Conservation (phyloP, 2,329 filamentous ascomycete species). For the Exophiala lecanii-corni region DNA sequence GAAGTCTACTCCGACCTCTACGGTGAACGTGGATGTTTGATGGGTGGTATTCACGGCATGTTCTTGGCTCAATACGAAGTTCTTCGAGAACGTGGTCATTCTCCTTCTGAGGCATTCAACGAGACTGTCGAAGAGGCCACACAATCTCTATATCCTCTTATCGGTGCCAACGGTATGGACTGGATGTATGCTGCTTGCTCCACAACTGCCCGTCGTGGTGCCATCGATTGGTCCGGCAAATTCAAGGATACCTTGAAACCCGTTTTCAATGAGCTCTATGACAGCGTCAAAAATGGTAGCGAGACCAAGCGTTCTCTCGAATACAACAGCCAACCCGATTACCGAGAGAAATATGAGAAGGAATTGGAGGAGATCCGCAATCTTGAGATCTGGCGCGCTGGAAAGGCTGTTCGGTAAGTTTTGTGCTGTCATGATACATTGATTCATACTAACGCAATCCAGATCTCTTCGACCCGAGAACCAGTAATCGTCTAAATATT, state of each 20-base stretch:
- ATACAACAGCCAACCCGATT: slow-evolving; percentile 93
- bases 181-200: slow-evolving; percentile 99
- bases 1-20: slow-evolving; percentile 99
- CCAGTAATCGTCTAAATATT: slow-evolving; percentile 41
- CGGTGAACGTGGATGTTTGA: slow-evolving; percentile 98
- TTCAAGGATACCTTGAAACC: slow-evolving; percentile 99
- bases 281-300: slow-evolving; percentile 81
- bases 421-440: slow-evolving; percentile 23
- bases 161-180: slow-evolving; percentile 97
- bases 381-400: slow-evolving; percentile 98
- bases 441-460: slow-evolving; percentile 7
- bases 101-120: slow-evolving; percentile 98
- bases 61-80: slow-evolving; percentile 99
- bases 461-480: slow-evolving; percentile 80
- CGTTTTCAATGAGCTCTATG: slow-evolving; percentile 96
- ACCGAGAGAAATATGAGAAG: slow-evolving; percentile 94
- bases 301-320: slow-evolving; percentile 96
- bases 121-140: slow-evolving; percentile 99
- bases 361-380: slow-evolving; percentile 98
- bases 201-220: slow-evolving; percentile 94
- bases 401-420: slow-evolving; percentile 85
- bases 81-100: slow-evolving; percentile 96
- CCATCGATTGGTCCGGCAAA: slow-evolving; percentile 94
- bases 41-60: slow-evolving; percentile 99
- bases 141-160: slow-evolving; percentile 95